phyloP scores from a whole-genome alignment of 2,329 filamentous ascomycete species.

The Blumeria hordei region DNA sequence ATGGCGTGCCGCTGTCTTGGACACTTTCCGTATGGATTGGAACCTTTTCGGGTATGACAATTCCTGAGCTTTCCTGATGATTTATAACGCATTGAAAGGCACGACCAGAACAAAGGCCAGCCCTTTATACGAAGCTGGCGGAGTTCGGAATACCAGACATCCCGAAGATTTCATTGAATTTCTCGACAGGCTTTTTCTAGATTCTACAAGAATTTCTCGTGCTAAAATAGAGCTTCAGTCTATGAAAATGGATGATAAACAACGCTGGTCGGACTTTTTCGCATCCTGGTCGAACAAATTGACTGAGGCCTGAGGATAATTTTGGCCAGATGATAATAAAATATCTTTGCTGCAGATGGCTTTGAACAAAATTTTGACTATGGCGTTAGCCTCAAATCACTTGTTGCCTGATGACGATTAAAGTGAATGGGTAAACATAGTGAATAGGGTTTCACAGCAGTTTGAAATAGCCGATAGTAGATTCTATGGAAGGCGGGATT shows the following conservation, averaged over 20 bases:
- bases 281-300: background rate
- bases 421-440: background rate
- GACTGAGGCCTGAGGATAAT: background rate
- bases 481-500: no score
- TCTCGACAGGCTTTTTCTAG: background rate
- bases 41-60: background rate
- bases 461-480: background rate
- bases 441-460: background rate
- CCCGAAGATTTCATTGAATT: conserved; percentile 1
- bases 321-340: background rate
- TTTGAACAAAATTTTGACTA: background rate
- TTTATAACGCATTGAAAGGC: background rate
- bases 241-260: no score
- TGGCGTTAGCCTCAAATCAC: background rate
- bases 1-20: background rate
- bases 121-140: background rate
- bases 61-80: background rate
- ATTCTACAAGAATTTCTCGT: background rate
- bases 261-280: background rate
- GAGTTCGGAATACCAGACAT: background rate
- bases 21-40: background rate
- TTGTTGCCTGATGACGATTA: background rate
- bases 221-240: no score
- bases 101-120: background rate
- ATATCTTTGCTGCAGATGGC: background rate